These are phyloP conservation scores for Boletus bicolor DNA, from an alignment of 768 basidiomycete species.

Conservation along the genomic window DNA sequence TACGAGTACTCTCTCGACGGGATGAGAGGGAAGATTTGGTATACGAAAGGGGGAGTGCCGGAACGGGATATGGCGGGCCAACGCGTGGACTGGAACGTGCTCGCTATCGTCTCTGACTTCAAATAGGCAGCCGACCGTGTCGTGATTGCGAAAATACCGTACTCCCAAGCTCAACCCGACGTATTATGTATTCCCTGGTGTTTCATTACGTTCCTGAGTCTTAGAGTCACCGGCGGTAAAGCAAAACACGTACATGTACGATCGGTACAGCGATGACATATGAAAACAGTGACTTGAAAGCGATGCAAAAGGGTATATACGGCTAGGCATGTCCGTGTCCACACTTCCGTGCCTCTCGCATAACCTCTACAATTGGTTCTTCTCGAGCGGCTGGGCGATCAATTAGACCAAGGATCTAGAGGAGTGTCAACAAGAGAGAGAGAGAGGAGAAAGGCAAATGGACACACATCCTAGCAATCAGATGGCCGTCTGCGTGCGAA, in stretches of 20 bases:
- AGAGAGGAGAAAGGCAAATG: not conserved
- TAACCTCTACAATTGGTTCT: not conserved
- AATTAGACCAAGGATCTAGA: constrained; percentile 5
- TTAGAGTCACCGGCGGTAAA: not conserved
- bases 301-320: constrained; percentile 4
- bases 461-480: constrained; percentile 4
- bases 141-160: not conserved
- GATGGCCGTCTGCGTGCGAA: not conserved
- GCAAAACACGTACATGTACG: not conserved
- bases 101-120: constrained; percentile 13
- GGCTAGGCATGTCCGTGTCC: not conserved
- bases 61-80: not conserved
- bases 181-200: not conserved
- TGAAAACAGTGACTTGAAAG: not conserved
- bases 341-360: not conserved
- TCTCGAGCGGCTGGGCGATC: not conserved
- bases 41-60: constrained; percentile 2
- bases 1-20: constrained; percentile 13
- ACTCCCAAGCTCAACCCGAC: not conserved
- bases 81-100: constrained; percentile 1
- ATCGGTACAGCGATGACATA: not conserved
- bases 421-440: not conserved
- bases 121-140: not conserved
- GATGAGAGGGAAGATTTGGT: constrained; percentile 13
- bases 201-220: not conserved